Evolutionary conservation across 805 yeast species (phyloP), one percentile per base, ranked within the genome.

Genomic region (Saccharomyces eubayanus): DNA sequence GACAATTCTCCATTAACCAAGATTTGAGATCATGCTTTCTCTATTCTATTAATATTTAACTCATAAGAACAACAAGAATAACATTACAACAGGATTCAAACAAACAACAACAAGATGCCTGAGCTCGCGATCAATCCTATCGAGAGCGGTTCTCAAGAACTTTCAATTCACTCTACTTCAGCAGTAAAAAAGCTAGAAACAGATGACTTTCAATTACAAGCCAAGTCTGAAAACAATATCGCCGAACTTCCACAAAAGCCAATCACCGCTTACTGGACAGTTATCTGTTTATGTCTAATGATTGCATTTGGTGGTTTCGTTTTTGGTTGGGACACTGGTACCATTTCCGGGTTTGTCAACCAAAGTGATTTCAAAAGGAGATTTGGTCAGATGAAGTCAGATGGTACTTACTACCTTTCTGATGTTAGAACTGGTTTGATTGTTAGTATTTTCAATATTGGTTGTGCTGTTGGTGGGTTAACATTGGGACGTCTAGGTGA

Each of bases 281-380:
- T 36, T 10, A 36, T 36, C 43, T 36, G 43, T 36, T 36, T 36
- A 36, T 63, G 65, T 60, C 53, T 62, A 21, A 59, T 63, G 63
- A 62, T 63, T 52, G 64, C 67, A 27, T 63, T 63, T 53, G 67
- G 67, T 59, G 67, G 67, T 50, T 79, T 82, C 81, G 85, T 84
- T 48, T 84, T 83, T 62, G 90, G 90, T 59, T 84, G 85, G 78
- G 90, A 84, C 72, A 84, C 89, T 48, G 90, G 89, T 75, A 84
- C 89, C 58, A 82, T 84, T 65, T 81, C 87, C n/a, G 89, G 89
- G 57, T 82, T 84, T 62, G 84, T 83, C 53, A 80, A 81, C 65
- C 66, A 66, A 65, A 61, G 77, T 20, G 85, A 83, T 62, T 84
- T 78, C 71, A 67, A 69, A 51, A 55, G 61, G 29, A 74, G 87